Conservation (phyloP, 2,329 filamentous ascomycete genomes). For the Sphaceloma murrayae region DNA sequence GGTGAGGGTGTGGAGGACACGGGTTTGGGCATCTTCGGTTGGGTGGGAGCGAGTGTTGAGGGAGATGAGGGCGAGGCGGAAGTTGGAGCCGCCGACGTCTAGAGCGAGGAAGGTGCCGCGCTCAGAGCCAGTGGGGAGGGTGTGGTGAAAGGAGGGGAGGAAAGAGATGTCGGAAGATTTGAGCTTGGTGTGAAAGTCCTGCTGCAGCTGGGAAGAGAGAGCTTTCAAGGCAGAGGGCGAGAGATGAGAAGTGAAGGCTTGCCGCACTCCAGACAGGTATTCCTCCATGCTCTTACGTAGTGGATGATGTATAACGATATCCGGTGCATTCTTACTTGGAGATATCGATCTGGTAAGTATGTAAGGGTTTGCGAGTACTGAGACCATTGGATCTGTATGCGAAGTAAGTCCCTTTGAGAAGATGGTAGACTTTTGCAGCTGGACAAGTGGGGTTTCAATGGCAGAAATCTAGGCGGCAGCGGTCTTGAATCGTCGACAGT, state of each 20-base stretch:
- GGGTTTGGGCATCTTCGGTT: conserved; percentile 37
- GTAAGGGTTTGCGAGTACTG: too few species aligned
- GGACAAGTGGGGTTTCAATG: too few species aligned
- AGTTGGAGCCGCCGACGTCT: conserved; percentile 57
- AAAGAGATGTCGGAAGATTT: conserved; percentile 51
- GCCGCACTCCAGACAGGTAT: conserved; percentile 36
- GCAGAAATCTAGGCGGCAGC: neutral
- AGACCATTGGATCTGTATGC: too few species aligned
- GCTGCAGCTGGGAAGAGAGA: conserved; percentile 38
- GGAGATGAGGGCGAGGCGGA: conserved; percentile 52
- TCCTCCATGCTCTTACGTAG: conserved; percentile 40
- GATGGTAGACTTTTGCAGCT: too few species aligned
- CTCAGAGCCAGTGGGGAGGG: conserved; percentile 50
- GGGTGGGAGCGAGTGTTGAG: conserved; percentile 40
- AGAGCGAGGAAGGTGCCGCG: conserved; percentile 51
- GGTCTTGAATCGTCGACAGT: neutral
- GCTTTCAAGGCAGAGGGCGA: conserved; percentile 33
- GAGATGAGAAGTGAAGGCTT: conserved; percentile 37
- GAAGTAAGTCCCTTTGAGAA: too few species aligned
- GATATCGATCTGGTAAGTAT: conserved; percentile 2
- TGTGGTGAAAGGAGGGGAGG: conserved; percentile 56
- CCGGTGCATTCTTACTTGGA: conserved; percentile 6
- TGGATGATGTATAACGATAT: conserved; percentile 4
- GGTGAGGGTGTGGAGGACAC: conserved; percentile 45
- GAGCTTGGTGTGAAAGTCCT: conserved; percentile 47